Conservation (phyloP, 257 asterid genomes). For the Linderniella brevidens region DNA sequence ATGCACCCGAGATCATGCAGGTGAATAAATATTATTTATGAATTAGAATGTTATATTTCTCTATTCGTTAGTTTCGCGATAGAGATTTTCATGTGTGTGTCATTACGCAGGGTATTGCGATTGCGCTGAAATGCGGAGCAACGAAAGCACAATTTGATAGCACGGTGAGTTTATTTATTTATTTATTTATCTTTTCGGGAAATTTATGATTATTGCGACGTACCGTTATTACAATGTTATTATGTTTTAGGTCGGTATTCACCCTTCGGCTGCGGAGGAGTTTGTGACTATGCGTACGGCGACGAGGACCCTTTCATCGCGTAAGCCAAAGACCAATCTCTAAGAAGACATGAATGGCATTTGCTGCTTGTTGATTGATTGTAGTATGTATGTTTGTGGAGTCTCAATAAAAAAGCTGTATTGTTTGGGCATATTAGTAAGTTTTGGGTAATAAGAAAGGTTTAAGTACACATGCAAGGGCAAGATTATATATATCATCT, state of each 20-base stretch:
- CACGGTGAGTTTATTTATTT: conserved; percentile 39
- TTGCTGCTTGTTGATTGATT: too few species aligned
- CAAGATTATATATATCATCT: too few species aligned
- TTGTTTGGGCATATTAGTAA: too few species aligned
- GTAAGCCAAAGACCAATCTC: conserved; percentile 43
- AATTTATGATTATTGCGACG: too few species aligned
- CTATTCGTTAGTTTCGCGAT: background rate
- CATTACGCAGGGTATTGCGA: conserved; percentile 60
- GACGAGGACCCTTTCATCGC: conserved; percentile 40
- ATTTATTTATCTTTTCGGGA: too few species aligned
- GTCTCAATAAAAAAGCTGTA: too few species aligned
- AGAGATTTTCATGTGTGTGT: background rate
- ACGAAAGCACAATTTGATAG: conserved; percentile 89
- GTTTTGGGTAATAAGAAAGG: too few species aligned
- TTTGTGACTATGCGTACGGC: conserved; percentile 83
- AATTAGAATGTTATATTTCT: background rate
- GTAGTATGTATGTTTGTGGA: too few species aligned
- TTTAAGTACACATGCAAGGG: too few species aligned
- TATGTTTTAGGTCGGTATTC: conserved; percentile 67
- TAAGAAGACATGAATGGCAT: too few species aligned
- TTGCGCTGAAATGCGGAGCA: conserved; percentile 97
- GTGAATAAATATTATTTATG: conserved; percentile 12
- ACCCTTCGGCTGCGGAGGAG: conserved; percentile 97
- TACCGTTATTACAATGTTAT: background rate
- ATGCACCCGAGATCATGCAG: conserved; percentile 98